phyloP scores from a whole-genome alignment of 1,139 yeast species.

The Debaryomyces psychrophilus region DNA sequence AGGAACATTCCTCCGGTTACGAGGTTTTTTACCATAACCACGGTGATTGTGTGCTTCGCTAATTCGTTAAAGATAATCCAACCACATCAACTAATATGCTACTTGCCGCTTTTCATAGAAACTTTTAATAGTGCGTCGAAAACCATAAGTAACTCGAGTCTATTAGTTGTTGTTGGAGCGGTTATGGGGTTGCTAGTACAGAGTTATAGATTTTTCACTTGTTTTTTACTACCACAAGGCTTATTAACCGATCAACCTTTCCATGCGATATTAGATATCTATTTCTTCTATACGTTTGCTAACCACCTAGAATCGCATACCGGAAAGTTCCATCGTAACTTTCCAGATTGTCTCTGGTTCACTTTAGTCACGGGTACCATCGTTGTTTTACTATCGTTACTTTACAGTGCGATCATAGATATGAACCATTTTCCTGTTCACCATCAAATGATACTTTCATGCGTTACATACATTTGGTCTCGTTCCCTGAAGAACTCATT shows the following conservation, averaged over 20 bases:
- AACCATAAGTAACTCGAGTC: slow-evolving; percentile 7
- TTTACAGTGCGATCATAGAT: slow-evolving; percentile 31
- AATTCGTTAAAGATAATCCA: slow-evolving; percentile 24
- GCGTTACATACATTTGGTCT: slow-evolving; percentile 64
- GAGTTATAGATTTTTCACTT: slow-evolving; percentile 50
- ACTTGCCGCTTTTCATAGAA: slow-evolving; percentile 15
- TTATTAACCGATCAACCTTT: slow-evolving; percentile 39
- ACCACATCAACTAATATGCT: slow-evolving; percentile 17
- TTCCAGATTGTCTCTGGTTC: slow-evolving; percentile 62
- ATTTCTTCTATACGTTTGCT: slow-evolving; percentile 60
- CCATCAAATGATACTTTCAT: slow-evolving; percentile 49
- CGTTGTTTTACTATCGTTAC: slow-evolving; percentile 36
- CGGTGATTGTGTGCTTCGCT: slow-evolving; percentile 36
- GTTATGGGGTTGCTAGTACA: slow-evolving; percentile 26
- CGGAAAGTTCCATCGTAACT: slow-evolving; percentile 54
- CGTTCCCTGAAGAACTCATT: slow-evolving; percentile 52
- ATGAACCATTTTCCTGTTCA: slow-evolving; percentile 26
- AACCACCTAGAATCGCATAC: slow-evolving; percentile 52
- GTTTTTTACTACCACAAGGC: slow-evolving; percentile 50
- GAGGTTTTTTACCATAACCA: slow-evolving; percentile 44
- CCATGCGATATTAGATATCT: slow-evolving; percentile 54
- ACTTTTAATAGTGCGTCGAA: slow-evolving; percentile 4
- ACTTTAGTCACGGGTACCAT: slow-evolving; percentile 52
- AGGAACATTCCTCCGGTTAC: slow-evolving; percentile 51
- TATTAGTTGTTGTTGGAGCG: slow-evolving; percentile 11